Evolutionary conservation across 768 basidiomycete genomes (phyloP).

Genomic region (Basidioascus undulatus): DNA sequence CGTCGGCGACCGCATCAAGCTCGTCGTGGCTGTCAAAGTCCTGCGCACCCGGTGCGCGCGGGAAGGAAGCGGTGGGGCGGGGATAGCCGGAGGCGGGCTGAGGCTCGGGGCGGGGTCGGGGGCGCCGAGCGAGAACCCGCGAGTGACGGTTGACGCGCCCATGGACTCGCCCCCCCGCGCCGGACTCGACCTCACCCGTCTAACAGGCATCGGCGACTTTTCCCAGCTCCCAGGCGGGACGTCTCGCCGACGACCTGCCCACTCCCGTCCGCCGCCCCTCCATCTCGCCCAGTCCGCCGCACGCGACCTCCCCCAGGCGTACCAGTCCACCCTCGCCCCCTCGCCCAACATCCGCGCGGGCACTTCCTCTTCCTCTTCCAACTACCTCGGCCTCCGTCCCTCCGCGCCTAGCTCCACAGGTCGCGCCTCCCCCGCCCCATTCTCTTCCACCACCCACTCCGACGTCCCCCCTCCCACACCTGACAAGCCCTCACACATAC

Average conservation of each 20-base stretch:
- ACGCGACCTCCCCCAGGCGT: conserved; percentile 15
- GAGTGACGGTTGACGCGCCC: neutral
- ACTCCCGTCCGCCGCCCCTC: too few relatives aligned
- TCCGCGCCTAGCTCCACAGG: conserved; percentile 42
- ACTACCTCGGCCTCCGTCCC: too few relatives aligned
- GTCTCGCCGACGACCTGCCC: conserved; percentile 5
- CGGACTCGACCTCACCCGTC: neutral
- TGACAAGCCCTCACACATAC: too few relatives aligned
- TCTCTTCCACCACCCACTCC: conserved; percentile 7
- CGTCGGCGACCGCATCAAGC: conserved; percentile 71
- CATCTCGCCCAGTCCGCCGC: conserved; percentile 13
- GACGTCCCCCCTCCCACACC: conserved; percentile 19
- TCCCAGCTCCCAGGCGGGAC: neutral
- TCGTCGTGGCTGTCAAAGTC: conserved; percentile 58
- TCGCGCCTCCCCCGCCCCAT: conserved; percentile 34
- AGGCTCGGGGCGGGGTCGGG: too few relatives aligned
- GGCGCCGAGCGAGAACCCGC: too few relatives aligned
- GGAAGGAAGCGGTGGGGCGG: neutral
- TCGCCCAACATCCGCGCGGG: conserved; percentile 7
- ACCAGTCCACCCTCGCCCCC: conserved; percentile 13
- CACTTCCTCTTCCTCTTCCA: conserved; percentile 1
- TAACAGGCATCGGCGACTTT: neutral
- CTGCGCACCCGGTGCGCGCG: conserved; percentile 34
- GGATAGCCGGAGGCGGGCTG: neutral
- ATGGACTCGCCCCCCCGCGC: too few relatives aligned